These are phyloP conservation scores for Albizia julibrissin DNA, from an alignment of 306 rosid genomes.

Conservation along the genomic window DNA sequence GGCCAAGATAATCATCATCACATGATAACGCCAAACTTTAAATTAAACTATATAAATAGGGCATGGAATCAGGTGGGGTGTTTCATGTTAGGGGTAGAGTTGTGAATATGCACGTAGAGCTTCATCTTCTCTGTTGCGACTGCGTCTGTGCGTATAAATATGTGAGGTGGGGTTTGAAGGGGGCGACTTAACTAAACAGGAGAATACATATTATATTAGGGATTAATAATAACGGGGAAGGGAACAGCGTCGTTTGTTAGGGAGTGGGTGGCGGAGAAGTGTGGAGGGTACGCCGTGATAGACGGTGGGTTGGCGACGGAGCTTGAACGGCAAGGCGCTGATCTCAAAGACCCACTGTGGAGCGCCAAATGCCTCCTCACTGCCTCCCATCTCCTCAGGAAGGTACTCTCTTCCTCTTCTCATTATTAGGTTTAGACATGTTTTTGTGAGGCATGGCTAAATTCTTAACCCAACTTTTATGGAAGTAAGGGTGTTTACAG, in stretches of 20 bases:
- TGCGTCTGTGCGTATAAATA: background rate
- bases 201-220: background rate
- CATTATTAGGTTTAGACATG: background rate
- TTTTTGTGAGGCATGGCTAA: too few species aligned
- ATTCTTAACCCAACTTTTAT: background rate
- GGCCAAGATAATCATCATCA: background rate
- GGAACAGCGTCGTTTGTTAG: background rate
- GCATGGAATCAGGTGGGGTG: background rate
- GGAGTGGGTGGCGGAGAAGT: background rate
- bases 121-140: background rate
- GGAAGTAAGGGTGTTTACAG: too few species aligned
- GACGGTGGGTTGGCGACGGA: constrained; percentile 6
- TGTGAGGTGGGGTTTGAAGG: background rate
- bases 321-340: constrained; percentile 1
- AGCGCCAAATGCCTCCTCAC: constrained; percentile 7
- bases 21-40: too few species aligned
- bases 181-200: background rate
- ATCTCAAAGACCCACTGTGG: background rate
- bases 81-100: background rate
- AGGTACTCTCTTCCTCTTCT: background rate
- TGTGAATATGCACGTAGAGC: background rate
- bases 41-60: background rate
- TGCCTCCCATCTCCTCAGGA: background rate
- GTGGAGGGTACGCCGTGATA: background rate
- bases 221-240: background rate